Evolutionary conservation across 495 filamentous ascomycete species (phyloP), one percentile per base, ranked within the genome.

Genomic region (Baudoinia panamericana): DNA sequence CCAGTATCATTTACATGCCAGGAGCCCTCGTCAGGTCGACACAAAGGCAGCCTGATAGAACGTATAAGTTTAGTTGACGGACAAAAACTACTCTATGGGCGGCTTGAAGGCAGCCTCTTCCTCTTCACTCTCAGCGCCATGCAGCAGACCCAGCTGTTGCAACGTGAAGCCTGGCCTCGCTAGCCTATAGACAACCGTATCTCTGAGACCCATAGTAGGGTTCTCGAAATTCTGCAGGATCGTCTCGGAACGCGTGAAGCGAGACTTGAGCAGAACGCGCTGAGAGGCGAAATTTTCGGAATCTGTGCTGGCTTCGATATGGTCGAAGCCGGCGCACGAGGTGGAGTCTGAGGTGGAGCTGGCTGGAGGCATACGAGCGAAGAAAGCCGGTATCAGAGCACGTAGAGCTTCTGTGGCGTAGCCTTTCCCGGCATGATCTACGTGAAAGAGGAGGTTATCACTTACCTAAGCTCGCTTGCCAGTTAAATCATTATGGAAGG

Each of bases 321-420:
- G 37, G 30, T 54, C 43, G 29, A 30, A 47, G 13, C 45, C 50
- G 9, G 16, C 19, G 17, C 25, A 23, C 19, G 33, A 40, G 5
- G 34, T 25, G 12, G 22, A 30, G n/a, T n/a, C n/a, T n/a, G n/a
- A n/a, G n/a, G n/a, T n/a, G n/a, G n/a, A n/a, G n/a, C n/a, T n/a
- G 1, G 26, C 36, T 11, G 29, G 23, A 4, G 51, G 37, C n/a
- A 54, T 36, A n/a, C 37, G 47, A 17, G 46, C 47, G 28, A 48
- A 54, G n/a, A 46, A 22, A 13, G 23, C 24, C 1, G 42, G 37
- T 9, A 50, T 43, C 8, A 50, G 27, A 18, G 42, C 51, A 8
- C 23, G 28, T 15, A 54, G 23, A 13, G 51, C 47, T 41, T 54
- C 51, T 12, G 51, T 50, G 12, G 51, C 51, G 19, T 46, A 54